Evolutionary conservation across 1,284 basidiomycete genomes (phyloP), one percentile per base, ranked within the genome.

Genomic region (Irpex sp.): DNA sequence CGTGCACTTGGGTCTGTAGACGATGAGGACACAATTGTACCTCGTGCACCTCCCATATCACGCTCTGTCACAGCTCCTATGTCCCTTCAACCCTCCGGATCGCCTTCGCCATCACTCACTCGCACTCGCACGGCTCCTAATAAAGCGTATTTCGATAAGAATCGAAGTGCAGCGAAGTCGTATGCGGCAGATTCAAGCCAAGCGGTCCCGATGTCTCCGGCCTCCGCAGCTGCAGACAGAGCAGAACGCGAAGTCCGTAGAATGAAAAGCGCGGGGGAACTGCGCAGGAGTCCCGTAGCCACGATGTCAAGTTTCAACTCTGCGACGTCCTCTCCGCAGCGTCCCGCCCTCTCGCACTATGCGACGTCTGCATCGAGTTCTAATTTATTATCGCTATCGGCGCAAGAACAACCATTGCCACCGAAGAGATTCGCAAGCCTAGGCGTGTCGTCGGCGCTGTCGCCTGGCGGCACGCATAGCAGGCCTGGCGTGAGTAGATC

Each of bases 201-300:
- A n/a, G 46, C 26, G 56, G 67, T 19, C 61, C 62, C 50, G 50
- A 37, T 61, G 31, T 36, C 53, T 31, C 11, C 47, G 61, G 33
- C 63, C 6, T 26, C 62, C 8, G 61, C 68, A 36, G 64, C 70
- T 37, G 62, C 66, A 37, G 61, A 78, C 58, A 75, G 75, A 63
- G 75, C 76, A n/a, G 84, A 86, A 63, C 83, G 77, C 59, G 89
- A 92, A 69, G 70, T 93, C 51, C 85, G 90, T 62, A 88, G 86
- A 72, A 94, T 95, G 93, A 92, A 93, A 74, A 93, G 91, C 70
- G 92, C 93, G 9, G 92, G 92, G 33, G 90, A 93, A 69, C 77
- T 94, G 43, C 83, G 87, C 58, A 80, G 84, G 63, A 81, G 79
- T 19, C 62, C 69, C 43, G 61, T 62, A 8, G 70, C 68, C 7